These are phyloP conservation scores for Spirogloea muscicola DNA, from an alignment of 139 green algal genomes.

Conservation along the genomic window DNA sequence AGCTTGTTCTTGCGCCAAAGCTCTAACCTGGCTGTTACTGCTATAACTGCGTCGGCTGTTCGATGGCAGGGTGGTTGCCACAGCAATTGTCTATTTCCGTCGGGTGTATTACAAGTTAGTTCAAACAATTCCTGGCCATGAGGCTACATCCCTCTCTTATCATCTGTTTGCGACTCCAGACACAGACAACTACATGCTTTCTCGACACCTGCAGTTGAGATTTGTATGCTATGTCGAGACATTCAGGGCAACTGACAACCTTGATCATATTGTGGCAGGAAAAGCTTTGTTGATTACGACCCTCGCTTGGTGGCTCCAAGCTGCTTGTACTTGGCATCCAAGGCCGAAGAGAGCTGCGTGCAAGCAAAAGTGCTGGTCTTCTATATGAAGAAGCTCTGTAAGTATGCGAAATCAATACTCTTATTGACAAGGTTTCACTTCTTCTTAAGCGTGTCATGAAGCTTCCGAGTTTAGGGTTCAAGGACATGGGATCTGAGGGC, in stretches of 20 bases:
- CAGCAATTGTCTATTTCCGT: constrained; percentile 36
- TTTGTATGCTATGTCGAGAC: background rate
- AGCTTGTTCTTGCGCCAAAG: background rate
- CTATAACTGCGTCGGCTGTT: background rate
- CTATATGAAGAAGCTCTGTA: constrained; percentile 39
- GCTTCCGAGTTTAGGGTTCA: no score
- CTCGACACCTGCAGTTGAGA: constrained; percentile 6
- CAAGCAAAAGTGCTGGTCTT: constrained; percentile 65
- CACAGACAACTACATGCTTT: background rate
- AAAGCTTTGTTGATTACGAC: constrained; percentile 54
- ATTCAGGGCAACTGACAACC: no score
- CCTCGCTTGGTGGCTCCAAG: constrained; percentile 61
- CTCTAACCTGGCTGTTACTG: background rate
- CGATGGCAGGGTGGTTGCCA: constrained; percentile 26
- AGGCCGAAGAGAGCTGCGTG: constrained; percentile 70
- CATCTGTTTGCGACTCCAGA: background rate
- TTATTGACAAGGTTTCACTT: no score
- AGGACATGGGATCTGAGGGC: no score
- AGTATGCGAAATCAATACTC: no score
- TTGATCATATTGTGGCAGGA: no score
- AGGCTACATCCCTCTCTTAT: no score
- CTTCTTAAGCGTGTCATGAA: no score
- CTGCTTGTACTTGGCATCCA: constrained; percentile 75
- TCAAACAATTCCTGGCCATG: background rate
- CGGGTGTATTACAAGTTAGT: constrained; percentile 28